These are phyloP conservation scores for Passalora sequoiae DNA, from an alignment of 2,329 filamentous ascomycete species.

Conservation along the genomic window DNA sequence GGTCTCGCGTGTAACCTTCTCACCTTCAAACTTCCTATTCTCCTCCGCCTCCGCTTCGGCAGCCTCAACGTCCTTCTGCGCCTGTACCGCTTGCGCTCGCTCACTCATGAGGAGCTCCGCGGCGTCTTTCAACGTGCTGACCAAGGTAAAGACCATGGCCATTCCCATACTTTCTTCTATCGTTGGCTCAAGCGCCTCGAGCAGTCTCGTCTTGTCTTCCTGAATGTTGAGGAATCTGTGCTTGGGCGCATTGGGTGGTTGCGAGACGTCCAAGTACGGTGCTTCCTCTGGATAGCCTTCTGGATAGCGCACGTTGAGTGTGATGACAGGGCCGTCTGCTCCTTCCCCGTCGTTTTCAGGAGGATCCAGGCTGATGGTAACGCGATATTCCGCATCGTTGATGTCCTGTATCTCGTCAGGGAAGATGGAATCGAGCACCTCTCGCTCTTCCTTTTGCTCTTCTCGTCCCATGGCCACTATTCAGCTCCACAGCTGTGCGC, in stretches of 20 bases:
- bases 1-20: conserved; percentile 76
- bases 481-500: too few relatives aligned
- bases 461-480: conserved; percentile 58
- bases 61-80: conserved; percentile 48
- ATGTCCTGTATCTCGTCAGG: conserved; percentile 96
- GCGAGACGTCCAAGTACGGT: conserved; percentile 72
- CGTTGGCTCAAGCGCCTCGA: conserved; percentile 65
- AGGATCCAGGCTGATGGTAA: conserved; percentile 74
- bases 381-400: conserved; percentile 81
- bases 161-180: conserved; percentile 93
- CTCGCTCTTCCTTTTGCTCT: conserved; percentile 91
- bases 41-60: conserved; percentile 76
- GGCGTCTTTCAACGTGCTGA: conserved; percentile 79
- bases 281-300: conserved; percentile 83
- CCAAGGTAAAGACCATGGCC: conserved; percentile 93
- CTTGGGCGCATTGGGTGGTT: conserved; percentile 63
- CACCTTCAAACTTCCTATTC: conserved; percentile 94
- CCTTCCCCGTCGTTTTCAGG: conserved; percentile 48
- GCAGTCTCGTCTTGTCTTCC: conserved; percentile 69
- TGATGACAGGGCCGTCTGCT: conserved; percentile 59
- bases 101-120: conserved; percentile 80
- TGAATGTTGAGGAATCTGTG: conserved; percentile 73
- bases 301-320: conserved; percentile 85
- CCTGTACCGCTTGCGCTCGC: conserved; percentile 60
- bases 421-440: conserved; percentile 97